Evolutionary conservation across 2,329 filamentous ascomycete genomes (phyloP).

Genomic region (Gnomoniopsis sp.): DNA sequence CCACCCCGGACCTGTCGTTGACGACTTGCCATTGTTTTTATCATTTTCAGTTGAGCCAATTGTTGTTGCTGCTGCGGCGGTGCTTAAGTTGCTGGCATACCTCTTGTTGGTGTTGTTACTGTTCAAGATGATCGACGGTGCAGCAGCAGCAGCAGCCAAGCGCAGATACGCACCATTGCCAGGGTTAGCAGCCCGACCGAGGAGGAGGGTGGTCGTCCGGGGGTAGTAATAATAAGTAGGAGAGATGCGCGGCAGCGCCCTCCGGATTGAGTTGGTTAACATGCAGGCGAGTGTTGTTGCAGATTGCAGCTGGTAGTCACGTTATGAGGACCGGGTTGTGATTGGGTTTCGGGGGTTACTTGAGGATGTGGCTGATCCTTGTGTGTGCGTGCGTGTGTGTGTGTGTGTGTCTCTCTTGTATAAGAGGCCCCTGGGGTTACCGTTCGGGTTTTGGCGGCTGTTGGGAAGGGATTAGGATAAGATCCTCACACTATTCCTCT

Average conservation of each 20-base stretch:
- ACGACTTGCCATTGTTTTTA: constrained; percentile 10
- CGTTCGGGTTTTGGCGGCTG: too few species aligned
- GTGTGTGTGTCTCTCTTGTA: too few species aligned
- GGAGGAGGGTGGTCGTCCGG: too few species aligned
- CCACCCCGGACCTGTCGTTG: constrained; percentile 28
- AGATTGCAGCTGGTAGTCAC: constrained; percentile 10
- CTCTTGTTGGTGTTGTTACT: too few species aligned
- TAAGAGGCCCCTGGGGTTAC: too few species aligned
- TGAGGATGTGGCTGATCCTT: constrained; percentile 3
- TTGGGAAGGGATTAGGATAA: too few species aligned
- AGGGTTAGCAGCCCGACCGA: constrained; percentile 6
- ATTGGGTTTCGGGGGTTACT: constrained; percentile 10
- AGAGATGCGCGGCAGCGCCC: constrained; percentile 10
- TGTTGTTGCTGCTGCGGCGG: too few species aligned
- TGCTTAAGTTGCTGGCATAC: neutral
- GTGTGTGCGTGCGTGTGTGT: too few species aligned
- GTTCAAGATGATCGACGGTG: constrained; percentile 1
- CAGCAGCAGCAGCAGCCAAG: constrained; percentile 9
- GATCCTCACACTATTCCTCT: too few species aligned
- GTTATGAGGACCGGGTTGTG: constrained; percentile 6
- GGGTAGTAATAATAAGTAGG: too few species aligned
- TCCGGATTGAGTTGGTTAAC: constrained; percentile 14
- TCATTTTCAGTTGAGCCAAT: too few species aligned
- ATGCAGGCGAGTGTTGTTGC: constrained; percentile 12
- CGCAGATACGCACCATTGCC: neutral